Percentiles rank a stretch among this genome's conserved stretches.
phyloP scores from a whole-genome alignment of 768 basidiomycete species.

The Termitomyces sp. region DNA sequence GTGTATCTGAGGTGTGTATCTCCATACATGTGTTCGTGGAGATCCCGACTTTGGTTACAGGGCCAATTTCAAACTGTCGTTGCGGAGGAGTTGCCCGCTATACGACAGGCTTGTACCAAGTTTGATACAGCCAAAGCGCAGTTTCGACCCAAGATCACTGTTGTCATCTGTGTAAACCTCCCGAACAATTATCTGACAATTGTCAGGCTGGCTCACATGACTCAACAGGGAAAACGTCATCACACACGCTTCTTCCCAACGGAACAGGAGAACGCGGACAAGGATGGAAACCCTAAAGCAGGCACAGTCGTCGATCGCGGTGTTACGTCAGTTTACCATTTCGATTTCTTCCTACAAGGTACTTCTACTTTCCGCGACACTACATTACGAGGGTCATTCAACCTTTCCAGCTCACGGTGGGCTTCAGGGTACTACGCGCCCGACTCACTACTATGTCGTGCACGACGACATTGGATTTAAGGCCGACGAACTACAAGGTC shows the following conservation, averaged over 20 bases:
- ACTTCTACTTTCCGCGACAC: background rate
- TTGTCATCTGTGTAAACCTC: constrained; percentile 69
- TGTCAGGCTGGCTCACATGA: constrained; percentile 10
- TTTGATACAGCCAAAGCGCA: constrained; percentile 33
- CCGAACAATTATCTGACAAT: too few species aligned
- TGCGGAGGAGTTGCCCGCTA: constrained; percentile 56
- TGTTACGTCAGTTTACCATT: constrained; percentile 60
- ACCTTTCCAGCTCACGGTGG: constrained; percentile 55
- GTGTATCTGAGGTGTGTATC: constrained; percentile 64
- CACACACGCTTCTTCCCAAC: constrained; percentile 65
- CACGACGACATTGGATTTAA: constrained; percentile 71
- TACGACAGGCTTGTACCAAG: constrained; percentile 52
- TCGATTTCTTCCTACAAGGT: constrained; percentile 68
- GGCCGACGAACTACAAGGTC: constrained; percentile 65
- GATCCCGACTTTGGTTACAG: constrained; percentile 27
- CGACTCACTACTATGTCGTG: constrained; percentile 80
- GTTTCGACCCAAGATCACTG: constrained; percentile 55
- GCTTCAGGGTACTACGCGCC: constrained; percentile 65
- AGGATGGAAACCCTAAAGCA: constrained; percentile 67
- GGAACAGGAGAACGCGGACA: constrained; percentile 42
- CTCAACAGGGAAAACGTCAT: constrained; percentile 38
- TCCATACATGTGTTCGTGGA: background rate
- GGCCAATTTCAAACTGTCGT: constrained; percentile 52
- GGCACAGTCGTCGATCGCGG: constrained; percentile 84
- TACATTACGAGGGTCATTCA: background rate